Percentiles rank a stretch among this genome's conserved stretches.
phyloP scores from a whole-genome alignment of 2,329 filamentous ascomycete genomes.

The Malbranchea zuffiana region DNA sequence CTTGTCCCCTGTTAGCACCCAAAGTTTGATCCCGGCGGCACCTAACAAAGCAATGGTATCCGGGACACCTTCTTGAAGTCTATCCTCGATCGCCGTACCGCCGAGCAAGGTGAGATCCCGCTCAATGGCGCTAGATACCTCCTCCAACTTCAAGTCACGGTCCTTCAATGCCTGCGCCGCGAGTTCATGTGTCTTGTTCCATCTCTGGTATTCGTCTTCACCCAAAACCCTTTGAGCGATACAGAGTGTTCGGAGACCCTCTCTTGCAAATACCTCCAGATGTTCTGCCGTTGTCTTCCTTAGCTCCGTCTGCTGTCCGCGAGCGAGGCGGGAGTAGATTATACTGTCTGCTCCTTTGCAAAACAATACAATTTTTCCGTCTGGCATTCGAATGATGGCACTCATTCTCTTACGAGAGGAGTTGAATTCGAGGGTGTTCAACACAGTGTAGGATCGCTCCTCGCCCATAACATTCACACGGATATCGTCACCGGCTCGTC shows the following conservation, averaged over 20 bases:
- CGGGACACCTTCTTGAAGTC: conserved; percentile 90
- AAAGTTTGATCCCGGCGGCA: conserved; percentile 92
- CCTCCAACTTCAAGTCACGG: conserved; percentile 86
- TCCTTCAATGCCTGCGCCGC: conserved; percentile 75
- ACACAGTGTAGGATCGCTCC: conserved; percentile 71
- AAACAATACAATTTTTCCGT: conserved; percentile 78
- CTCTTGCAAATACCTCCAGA: conserved; percentile 90
- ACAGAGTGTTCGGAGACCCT: conserved; percentile 88
- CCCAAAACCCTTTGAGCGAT: conserved; percentile 72
- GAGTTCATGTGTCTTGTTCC: conserved; percentile 77
- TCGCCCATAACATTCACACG: conserved; percentile 77
- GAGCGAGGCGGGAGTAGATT: conserved; percentile 82
- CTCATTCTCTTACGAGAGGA: conserved; percentile 96
- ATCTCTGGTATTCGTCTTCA: conserved; percentile 72
- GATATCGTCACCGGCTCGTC: conserved; percentile 67
- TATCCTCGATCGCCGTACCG: conserved; percentile 94
- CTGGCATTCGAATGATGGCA: conserved; percentile 87
- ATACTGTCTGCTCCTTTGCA: conserved; percentile 97
- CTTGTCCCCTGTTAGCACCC: conserved; percentile 97
- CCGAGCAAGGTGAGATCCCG: conserved; percentile 78
- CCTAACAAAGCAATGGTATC: conserved; percentile 88
- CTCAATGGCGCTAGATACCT: conserved; percentile 81
- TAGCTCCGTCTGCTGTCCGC: conserved; percentile 75
- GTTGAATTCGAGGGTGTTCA: conserved; percentile 97
- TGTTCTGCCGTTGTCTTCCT: conserved; percentile 79